phyloP scores from a whole-genome alignment of 352 stramenopile genomes.

The Phytophthora chlamydospora region DNA sequence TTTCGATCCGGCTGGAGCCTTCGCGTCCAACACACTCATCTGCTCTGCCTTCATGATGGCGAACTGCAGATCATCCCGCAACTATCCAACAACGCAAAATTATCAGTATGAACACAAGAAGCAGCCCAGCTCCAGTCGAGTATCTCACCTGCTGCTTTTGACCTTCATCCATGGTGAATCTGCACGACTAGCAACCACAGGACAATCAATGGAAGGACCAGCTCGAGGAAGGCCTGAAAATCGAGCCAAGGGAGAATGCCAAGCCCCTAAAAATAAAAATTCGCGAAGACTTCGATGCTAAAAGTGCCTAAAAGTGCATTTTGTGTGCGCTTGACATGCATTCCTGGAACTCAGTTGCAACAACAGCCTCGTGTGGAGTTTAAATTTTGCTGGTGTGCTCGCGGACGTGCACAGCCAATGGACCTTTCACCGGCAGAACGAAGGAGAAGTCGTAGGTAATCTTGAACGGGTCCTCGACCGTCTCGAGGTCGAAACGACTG shows the following conservation, averaged over 20 bases:
- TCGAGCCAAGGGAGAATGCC: not conserved
- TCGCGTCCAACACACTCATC: conserved; percentile 50
- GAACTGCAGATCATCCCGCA: conserved; percentile 77
- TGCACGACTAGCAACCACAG: not conserved
- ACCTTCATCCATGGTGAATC: conserved; percentile 52
- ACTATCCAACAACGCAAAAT: conserved; percentile 34
- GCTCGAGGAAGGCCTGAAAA: not conserved
- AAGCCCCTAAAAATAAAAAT: conserved; percentile 24
- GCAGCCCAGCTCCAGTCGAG: not conserved
- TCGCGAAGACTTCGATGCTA: not conserved
- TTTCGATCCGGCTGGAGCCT: conserved; percentile 38
- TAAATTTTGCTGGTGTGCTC: not conserved
- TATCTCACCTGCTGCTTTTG: conserved; percentile 61
- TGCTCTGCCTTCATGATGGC: conserved; percentile 72
- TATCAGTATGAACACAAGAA: conserved; percentile 2
- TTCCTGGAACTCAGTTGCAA: too few species aligned
- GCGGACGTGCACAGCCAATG: conserved; percentile 29
- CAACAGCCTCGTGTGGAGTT: too few species aligned
- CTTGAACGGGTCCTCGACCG: conserved; percentile 26
- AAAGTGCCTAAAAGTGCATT: too few species aligned
- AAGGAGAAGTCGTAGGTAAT: conserved; percentile 44
- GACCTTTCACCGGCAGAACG: conserved; percentile 36
- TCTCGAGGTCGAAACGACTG: conserved; percentile 41
- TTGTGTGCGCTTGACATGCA: too few species aligned
- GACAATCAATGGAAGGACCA: not conserved